These are phyloP conservation scores for slime mould (Dictyostelium discoideum) DNA, from an alignment of 78 protist species.

Conservation along the genomic window dicty_2.7 NC_007089.4:2951001-2951500, in stretches of 20 bases:
- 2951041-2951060: background rate
- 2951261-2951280: slow-evolving; percentile 16
- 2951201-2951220: background rate
- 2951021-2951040: background rate
- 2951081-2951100: background rate
- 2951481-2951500: background rate
- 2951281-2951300: slow-evolving; percentile 2
- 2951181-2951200: background rate
- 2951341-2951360: background rate
- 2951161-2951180: background rate
- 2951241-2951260: background rate
- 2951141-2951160: background rate
- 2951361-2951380: background rate
- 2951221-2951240: background rate
- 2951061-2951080: slow-evolving; percentile 3
- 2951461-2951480: slow-evolving; percentile 23
- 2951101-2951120: too few species aligned
- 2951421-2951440: background rate
- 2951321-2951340: background rate
- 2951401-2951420: background rate
- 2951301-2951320: background rate
- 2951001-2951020: background rate
- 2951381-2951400: background rate
- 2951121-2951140: too few species aligned
- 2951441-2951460: background rate